Conservation (phyloP, 164 flowering plant genomes). For the Stephania yunnanensis region DNA sequence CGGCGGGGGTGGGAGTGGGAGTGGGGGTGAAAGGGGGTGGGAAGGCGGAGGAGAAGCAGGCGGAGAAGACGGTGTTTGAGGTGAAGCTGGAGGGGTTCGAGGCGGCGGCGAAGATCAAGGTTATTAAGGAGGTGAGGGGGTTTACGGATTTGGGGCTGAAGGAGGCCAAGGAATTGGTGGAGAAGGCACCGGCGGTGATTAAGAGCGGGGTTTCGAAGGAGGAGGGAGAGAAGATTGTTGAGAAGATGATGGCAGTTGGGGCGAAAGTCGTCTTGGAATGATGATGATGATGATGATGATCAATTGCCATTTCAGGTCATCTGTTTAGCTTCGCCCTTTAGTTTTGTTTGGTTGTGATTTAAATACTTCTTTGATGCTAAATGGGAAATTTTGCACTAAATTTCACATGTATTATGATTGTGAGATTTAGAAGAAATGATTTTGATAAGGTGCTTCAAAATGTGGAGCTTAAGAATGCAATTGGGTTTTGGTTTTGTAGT, state of each 20-base stretch:
- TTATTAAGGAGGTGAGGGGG: constrained; percentile 72
- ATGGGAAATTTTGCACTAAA: not conserved
- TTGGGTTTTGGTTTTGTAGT: not conserved
- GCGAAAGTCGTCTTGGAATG: constrained; percentile 73
- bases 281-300: constrained; percentile 2
- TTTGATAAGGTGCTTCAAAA: not conserved
- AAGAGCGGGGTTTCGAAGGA: constrained; percentile 78
- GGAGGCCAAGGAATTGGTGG: constrained; percentile 85
- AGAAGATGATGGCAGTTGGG: constrained; percentile 77
- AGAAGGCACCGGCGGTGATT: constrained; percentile 66
- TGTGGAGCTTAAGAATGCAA: not conserved
- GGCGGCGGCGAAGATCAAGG: constrained; percentile 64
- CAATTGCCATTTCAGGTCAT: not conserved
- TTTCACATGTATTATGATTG: not conserved
- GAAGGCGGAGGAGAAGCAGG: constrained; percentile 47
- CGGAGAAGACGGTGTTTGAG: constrained; percentile 76
- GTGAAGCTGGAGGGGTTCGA: constrained; percentile 62
- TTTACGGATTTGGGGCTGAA: constrained; percentile 80
- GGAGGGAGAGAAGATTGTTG: constrained; percentile 65
- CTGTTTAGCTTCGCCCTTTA: not conserved
- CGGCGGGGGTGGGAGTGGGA: constrained; percentile 33
- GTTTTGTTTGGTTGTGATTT: not conserved
- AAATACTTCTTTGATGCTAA: not conserved
- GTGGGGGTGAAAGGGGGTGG: constrained; percentile 23
- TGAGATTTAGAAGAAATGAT: not conserved